Evolutionary conservation across 2,329 filamentous ascomycete species (phyloP), one percentile per base, ranked within the genome.

Genomic region (Fusarium sp.): DNA sequence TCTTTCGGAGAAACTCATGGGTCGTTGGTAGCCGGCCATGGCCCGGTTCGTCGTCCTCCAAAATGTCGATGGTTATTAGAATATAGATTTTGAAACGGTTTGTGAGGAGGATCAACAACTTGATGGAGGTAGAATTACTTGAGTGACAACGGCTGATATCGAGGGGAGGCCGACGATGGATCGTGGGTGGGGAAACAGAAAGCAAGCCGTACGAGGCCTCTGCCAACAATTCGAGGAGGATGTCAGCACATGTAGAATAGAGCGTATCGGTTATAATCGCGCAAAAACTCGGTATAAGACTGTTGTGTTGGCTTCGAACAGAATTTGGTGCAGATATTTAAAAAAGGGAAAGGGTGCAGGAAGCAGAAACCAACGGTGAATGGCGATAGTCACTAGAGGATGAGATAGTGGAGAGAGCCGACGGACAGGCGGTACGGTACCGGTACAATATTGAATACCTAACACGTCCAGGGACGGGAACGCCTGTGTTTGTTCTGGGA

Each of bases 1-100:
- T 77, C 90, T 83, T 78, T 90, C 89, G 14, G 89, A 90, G 75
- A 91, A 88, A 80, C 89, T 89, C 72, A 89, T 82, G 39, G 89
- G 86, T 77, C 85, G 84, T 59, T 80, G 79, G 65, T 81, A 81
- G 74, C 79, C 78, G 72, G 79, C 81, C 81, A 82, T 82, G 78
- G 60, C 75, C 73, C 65, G 64, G 65, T 67, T 70, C 57, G 62
- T 75, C 58, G 61, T 66, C 70, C 65, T 62, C 57, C 48, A 68
- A 58, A 55, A 65, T 61, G 28, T 47, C 61, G 50, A 65, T 35
- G 53, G 44, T 44, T 38, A 55, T 54, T 70, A 36, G 41, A 31
- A 30, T 54, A 64, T 57, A 44, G 65, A 54, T 41, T 48, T 62
- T 62, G 53, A 41, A 48, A 50, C 28, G 63, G 35, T 61, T 45